These are phyloP conservation scores for Eucalyptus melliodora DNA, from an alignment of 345 rosid species.

Conservation along the genomic window DNA sequence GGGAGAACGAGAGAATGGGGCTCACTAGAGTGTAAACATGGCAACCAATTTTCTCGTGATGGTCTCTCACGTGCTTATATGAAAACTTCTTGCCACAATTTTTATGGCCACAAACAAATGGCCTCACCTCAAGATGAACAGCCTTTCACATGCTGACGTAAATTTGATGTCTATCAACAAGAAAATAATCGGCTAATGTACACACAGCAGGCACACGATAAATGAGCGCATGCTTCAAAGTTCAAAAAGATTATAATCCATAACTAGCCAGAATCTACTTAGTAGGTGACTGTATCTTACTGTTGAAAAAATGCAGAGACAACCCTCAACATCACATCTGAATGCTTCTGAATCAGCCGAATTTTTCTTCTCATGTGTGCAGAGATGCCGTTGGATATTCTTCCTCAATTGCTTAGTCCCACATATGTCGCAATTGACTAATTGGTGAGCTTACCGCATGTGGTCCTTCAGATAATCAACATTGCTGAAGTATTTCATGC, in stretches of 20 bases:
- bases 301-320: conserved; percentile 44
- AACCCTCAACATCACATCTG: conserved; percentile 44
- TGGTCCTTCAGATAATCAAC: conserved; percentile 59
- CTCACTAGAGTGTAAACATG: conserved; percentile 63
- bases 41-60: conserved; percentile 45
- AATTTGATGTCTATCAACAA: conserved; percentile 58
- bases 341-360: conserved; percentile 17
- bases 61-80: conserved; percentile 75
- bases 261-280: conserved; percentile 8
- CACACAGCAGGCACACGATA: neutral
- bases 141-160: conserved; percentile 53
- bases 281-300: conserved; percentile 17
- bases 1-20: neutral
- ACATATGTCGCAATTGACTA: conserved; percentile 47
- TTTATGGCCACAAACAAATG: conserved; percentile 47
- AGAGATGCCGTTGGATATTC: conserved; percentile 68
- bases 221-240: conserved; percentile 13
- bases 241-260: neutral
- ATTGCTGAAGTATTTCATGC: conserved; percentile 69
- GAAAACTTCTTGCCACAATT: conserved; percentile 70
- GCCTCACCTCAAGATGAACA: conserved; percentile 43
- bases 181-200: neutral
- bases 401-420: conserved; percentile 50
- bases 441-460: conserved; percentile 45
- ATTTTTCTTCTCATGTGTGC: conserved; percentile 29